Evolutionary conservation across 78 protist genomes (phyloP), one percentile per base, ranked within the genome.

Genomic region (Neovahlkampfia damariscottae): DNA sequence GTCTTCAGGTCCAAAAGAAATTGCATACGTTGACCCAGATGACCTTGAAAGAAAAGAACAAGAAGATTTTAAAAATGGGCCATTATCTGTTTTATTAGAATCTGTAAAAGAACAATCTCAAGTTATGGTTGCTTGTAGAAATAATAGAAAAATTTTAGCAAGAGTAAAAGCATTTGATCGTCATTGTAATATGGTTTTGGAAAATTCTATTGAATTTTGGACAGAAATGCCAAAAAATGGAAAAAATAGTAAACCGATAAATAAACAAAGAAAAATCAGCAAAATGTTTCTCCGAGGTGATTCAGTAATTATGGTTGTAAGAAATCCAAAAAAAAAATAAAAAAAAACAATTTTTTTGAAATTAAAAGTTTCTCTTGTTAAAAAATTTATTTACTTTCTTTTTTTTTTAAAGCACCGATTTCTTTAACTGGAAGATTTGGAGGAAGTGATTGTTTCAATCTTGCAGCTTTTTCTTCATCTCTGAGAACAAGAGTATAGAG

Each of bases 241-340:
- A 79, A 93, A 95, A 9, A 77, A 78, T 67, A 87, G 95, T n/a
- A 77, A 86, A 35, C 96, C 97, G n/a, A 80, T 91, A 50, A 95
- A 92, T 81, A 87, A 86, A 78, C 62, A 66, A 75, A 82, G 98
- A 4, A 93, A 89, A 85, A 88, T 98, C 76, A 66, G 81, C 81
- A 96, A 98, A 82, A 82, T 98, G 93, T 97, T 98, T 83, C 78
- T 98, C 66, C 84, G 99, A 6, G 99, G 99, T 8, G 99, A 97
- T 76, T 75, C 89, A 0, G 99, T 98, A 40, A 92, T 98, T 70
- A 41, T 97, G 29, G 91, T 97, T 19, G 83, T 95, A 28, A 71
- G 85, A 29, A 96, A 94, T 78, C 99, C 99, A 9, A 32, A 77
- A 50, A 50, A 50, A 50, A n/a, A 50, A 50, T n/a, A 50, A 19